phyloP scores from a whole-genome alignment of 2,329 filamentous ascomycete genomes.

The Trichoderma citrinoviride region DNA sequence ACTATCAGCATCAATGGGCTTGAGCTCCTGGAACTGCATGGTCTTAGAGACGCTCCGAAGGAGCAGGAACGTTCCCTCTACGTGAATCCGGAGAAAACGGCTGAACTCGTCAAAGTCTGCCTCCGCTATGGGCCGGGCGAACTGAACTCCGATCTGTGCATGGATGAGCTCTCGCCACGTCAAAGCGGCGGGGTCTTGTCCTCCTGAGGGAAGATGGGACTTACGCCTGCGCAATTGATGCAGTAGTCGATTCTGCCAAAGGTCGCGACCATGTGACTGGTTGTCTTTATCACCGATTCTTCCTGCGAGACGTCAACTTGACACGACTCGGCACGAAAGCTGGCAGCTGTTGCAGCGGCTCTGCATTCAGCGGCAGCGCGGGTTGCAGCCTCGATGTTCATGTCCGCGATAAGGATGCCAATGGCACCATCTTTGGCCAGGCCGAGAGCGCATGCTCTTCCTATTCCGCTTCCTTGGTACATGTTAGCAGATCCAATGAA shows the following conservation, averaged over 20 bases:
- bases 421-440: conserved; percentile 23
- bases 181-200: not conserved
- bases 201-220: not conserved
- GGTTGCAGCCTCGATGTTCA: conserved; percentile 19
- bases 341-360: conserved; percentile 18
- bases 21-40: conserved; percentile 23
- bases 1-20: not conserved
- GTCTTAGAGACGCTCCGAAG: conserved; percentile 2
- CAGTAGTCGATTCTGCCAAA: conserved; percentile 26
- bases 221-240: conserved; percentile 24
- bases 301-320: conserved; percentile 22
- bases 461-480: conserved; percentile 26
- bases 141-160: conserved; percentile 14
- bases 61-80: conserved; percentile 23
- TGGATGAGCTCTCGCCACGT: not conserved
- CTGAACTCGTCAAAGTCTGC: conserved; percentile 20
- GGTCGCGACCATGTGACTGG: conserved; percentile 9
- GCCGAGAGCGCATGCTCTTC: conserved; percentile 16
- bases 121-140: conserved; percentile 18
- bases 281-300: conserved; percentile 17
- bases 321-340: conserved; percentile 14
- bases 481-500: not conserved
- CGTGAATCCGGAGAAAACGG: conserved; percentile 21
- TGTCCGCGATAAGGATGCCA: conserved; percentile 23
- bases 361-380: conserved; percentile 11